Base-by-base conservation (phyloP, 495 filamentous ascomycete species). In the Haplographium delicatum region DNA sequence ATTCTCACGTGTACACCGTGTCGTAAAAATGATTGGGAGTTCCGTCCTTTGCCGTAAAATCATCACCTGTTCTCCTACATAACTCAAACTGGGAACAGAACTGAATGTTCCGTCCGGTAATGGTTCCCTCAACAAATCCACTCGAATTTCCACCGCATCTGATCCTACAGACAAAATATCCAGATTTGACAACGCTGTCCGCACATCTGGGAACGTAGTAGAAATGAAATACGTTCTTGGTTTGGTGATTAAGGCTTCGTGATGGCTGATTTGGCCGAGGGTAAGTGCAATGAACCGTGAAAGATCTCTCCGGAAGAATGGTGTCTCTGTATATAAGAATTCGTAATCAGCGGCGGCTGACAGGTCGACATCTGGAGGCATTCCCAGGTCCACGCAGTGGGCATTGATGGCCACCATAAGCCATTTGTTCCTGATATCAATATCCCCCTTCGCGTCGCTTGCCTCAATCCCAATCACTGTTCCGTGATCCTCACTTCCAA, bases 61-160 rank as follows among this genome's bases (percentile, higher is more conserved):
- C 86, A 91, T 90, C 44, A 91, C 74, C 62, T 91, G 88, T 64
- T 89, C 84, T 19, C 85, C 87, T 13, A 93, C 86, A 66, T 90
- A 91, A 53, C 83, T 84, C 51, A 91, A 63, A 65, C 85, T 88
- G 13, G 88, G 87, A 34, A 91, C 76, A 15, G 74, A 58, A 37
- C 74, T 76, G 53, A 72, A 73, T 0, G 55, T 31, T 1, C 74
- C 82, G 53, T 83, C 74, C 19, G 61, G 65, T 4, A 76, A 62
- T n/a, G 84, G 82, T 58, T 93, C 88, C 58, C 85, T 80, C 42
- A 93, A 68, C 30, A 93, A 72, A 65, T 93, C 88, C 9, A 91
- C 87, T 40, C 88, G 79, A 45, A 91, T 75, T 63, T 93, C 88
- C 16, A 93, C 81, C 5, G 85, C 88, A 68, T 93, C 88, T 10